Evolutionary conservation across 495 filamentous ascomycete genomes (phyloP), one percentile per base, ranked within the genome.

Genomic region (Letharia lupina): DNA sequence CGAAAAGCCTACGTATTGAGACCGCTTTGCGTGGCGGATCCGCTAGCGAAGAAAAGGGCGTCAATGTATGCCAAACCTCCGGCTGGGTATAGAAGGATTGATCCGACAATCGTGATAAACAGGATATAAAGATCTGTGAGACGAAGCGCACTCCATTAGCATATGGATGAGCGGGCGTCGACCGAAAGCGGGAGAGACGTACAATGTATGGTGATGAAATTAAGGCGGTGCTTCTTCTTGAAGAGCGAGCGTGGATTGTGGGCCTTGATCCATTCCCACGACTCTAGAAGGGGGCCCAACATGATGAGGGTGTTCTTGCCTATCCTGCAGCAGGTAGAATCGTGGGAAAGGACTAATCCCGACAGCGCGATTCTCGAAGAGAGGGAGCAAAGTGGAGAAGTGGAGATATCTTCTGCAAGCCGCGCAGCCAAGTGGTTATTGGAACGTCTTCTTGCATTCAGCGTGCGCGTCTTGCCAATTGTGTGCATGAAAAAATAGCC

Each of bases 121-220:
- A 96, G 83, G 61, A 99, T 85, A 75, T 91, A 97, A 61, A 86
- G 77, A 75, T 98, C 89, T 91, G 64, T 47, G 28, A 62, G 40
- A 52, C 16, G 37, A 59, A 23, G 45, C 40, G 20, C 8, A 13
- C 18, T 4, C 23, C 15, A 23, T 66, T 18, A 66, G 65, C 57
- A 42, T 60, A 50, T 35, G 23, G 50, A 18, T 31, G 37, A 33
- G 45, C 54, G 40, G 42, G 28, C 16, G 33, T 35, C 13, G 31
- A 39, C 12, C 7, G 37, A 60, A 28, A 42, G 57, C 67, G 40
- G 52, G 65, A 62, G 60, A 23, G 40, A 23, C 86, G 70, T 74
- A 89, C 88, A 96, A 72, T 97, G 93, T 15, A 88, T 77, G 8
- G 89, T 84, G 52, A 96, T 93, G 73, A 96, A 97, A 73, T 90